Conservation (phyloP, 305 asterid species). For the Rubia tinctorum region DNA sequence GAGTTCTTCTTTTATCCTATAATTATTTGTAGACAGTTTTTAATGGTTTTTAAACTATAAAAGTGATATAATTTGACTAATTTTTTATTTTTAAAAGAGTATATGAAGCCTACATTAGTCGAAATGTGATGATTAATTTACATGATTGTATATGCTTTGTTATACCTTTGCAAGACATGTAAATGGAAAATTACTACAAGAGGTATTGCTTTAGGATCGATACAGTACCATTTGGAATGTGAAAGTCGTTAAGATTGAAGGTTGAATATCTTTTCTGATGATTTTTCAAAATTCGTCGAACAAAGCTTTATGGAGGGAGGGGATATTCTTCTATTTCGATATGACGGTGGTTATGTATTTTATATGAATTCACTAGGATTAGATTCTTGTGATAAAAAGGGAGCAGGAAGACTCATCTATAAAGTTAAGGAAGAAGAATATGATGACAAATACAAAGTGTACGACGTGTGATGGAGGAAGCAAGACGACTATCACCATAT, state of each 20-base stretch:
- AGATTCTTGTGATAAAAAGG: background rate
- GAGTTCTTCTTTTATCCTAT: too few species aligned
- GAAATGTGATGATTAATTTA: background rate
- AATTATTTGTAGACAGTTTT: too few species aligned
- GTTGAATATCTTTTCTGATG: background rate
- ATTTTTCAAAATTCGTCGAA: background rate
- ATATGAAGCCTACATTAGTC: too few species aligned
- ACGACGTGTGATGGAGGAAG: too few species aligned
- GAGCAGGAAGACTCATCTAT: background rate
- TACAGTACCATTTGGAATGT: background rate
- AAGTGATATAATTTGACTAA: too few species aligned
- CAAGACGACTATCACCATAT: too few species aligned
- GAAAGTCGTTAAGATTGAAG: background rate
- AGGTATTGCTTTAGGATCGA: background rate
- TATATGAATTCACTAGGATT: background rate
- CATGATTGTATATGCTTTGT: background rate
- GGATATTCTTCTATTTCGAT: background rate
- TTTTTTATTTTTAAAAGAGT: too few species aligned
- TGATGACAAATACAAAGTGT: background rate
- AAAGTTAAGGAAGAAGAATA: background rate
- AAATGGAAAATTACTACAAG: background rate
- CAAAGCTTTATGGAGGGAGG: background rate
- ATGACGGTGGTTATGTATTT: background rate
- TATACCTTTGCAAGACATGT: background rate
- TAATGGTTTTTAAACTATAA: too few species aligned